Percentiles rank a stretch among this genome's conserved stretches.
phyloP scores from a whole-genome alignment of 805 yeast species.

The Myxozyma lipomycoides region DNA sequence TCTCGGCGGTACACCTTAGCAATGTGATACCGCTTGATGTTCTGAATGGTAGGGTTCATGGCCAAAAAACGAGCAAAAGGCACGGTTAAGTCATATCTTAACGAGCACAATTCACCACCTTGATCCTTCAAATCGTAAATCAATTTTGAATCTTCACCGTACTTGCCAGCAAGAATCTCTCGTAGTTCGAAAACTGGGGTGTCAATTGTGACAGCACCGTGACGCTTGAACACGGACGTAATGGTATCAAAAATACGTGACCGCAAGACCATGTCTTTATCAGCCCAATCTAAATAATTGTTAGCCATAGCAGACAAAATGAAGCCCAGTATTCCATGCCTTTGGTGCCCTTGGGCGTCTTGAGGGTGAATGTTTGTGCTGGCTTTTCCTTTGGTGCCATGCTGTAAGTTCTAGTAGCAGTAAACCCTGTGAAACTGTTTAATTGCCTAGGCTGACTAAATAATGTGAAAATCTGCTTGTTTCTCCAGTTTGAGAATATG shows the following conservation, averaged over 20 bases:
- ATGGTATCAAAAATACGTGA: slow-evolving; percentile 77
- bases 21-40: slow-evolving; percentile 90
- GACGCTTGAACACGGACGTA: slow-evolving; percentile 77
- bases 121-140: slow-evolving; percentile 96
- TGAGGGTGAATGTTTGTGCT: slow-evolving; percentile 66
- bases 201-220: slow-evolving; percentile 97
- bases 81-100: slow-evolving; percentile 94
- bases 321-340: slow-evolving; percentile 10
- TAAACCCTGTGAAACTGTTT: too few relatives aligned
- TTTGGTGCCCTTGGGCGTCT: slow-evolving; percentile 83
- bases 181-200: slow-evolving; percentile 97
- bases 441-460: too few relatives aligned
- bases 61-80: slow-evolving; percentile 98
- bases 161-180: slow-evolving; percentile 93
- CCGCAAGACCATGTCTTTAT: slow-evolving; percentile 92
- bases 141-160: slow-evolving; percentile 97
- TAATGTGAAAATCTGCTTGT: too few relatives aligned
- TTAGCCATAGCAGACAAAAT: neutral
- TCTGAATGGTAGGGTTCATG: slow-evolving; percentile 76
- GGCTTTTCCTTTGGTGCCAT: slow-evolving; percentile 35
- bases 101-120: slow-evolving; percentile 95
- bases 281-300: slow-evolving; percentile 75
- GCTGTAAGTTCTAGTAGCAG: too few relatives aligned
- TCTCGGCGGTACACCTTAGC: slow-evolving; percentile 99
- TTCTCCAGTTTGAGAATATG: neutral